phyloP scores from a whole-genome alignment of 176 grass and related monocot genomes.

The Oryza meyeriana region DNA sequence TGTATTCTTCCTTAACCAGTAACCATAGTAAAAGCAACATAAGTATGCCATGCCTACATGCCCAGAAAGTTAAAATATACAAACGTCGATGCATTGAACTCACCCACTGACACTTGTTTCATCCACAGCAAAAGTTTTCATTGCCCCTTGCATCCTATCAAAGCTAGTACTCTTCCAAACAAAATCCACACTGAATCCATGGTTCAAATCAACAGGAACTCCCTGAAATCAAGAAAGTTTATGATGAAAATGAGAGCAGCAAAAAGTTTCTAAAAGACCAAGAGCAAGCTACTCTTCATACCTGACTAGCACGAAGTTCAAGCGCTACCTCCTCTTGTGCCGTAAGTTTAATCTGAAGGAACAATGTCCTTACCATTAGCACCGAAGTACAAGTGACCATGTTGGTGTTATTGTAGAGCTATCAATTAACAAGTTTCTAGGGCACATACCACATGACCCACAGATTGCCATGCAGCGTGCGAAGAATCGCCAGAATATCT shows the following conservation, averaged over 20 bases:
- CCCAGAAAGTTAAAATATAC: background rate
- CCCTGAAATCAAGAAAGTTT: constrained; percentile 57
- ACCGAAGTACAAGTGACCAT: background rate
- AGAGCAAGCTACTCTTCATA: constrained; percentile 17
- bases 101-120: constrained; percentile 99
- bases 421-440: constrained; percentile 18
- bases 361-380: constrained; percentile 31
- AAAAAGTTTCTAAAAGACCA: constrained; percentile 11
- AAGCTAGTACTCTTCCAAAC: constrained; percentile 99
- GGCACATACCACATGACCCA: constrained; percentile 91
- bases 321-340: constrained; percentile 97
- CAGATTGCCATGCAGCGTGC: constrained; percentile 98
- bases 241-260: constrained; percentile 5
- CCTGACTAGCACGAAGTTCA: constrained; percentile 95
- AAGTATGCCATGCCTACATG: background rate
- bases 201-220: constrained; percentile 80
- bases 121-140: constrained; percentile 99
- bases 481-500: constrained; percentile 85
- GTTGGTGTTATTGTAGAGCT: background rate
- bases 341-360: constrained; percentile 93
- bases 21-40: background rate
- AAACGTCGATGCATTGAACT: constrained; percentile 36
- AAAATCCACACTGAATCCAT: constrained; percentile 99
- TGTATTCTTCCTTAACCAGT: background rate
- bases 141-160: constrained; percentile 98